Evolutionary conservation across 2,329 filamentous ascomycete species (phyloP).

Genomic region (Basipetospora chlamydospora): DNA sequence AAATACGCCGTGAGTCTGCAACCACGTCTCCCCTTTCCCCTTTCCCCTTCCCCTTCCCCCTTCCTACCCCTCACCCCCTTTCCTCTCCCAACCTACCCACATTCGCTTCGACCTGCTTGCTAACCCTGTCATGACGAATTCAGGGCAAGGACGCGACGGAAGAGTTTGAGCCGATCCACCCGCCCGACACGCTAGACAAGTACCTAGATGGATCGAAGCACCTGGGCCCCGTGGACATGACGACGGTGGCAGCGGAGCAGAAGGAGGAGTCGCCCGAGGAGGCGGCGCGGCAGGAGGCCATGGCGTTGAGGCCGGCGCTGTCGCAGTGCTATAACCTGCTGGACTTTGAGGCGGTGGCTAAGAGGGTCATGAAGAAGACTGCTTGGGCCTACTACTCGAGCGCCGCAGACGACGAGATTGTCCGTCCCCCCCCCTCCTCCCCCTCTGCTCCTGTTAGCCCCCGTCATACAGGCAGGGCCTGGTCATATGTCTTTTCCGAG

Average conservation of each 20-base stretch:
- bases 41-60: neutral
- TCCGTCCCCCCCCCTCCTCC: constrained; percentile 10
- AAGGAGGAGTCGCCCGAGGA: constrained; percentile 40
- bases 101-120: neutral
- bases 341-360: constrained; percentile 91
- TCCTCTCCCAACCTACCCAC: no score
- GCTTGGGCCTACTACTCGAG: constrained; percentile 98
- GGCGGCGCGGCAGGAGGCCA: constrained; percentile 54
- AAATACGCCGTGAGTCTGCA: constrained; percentile 58
- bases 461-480: no score
- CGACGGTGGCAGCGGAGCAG: constrained; percentile 56
- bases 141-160: constrained; percentile 83
- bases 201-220: constrained; percentile 79
- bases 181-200: constrained; percentile 74
- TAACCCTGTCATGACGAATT: neutral
- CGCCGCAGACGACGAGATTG: constrained; percentile 46
- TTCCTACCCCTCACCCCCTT: neutral
- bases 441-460: neutral
- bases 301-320: constrained; percentile 61
- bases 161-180: constrained; percentile 78
- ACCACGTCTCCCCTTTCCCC: neutral
- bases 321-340: constrained; percentile 86
- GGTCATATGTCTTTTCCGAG: no score
- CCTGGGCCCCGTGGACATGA: constrained; percentile 79
- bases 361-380: constrained; percentile 82